Percentiles rank a stretch among this genome's conserved stretches.
These are phyloP conservation scores for Globisporangium spinosum DNA, from an alignment of 352 stramenopile genomes.

Conservation along the genomic window DNA sequence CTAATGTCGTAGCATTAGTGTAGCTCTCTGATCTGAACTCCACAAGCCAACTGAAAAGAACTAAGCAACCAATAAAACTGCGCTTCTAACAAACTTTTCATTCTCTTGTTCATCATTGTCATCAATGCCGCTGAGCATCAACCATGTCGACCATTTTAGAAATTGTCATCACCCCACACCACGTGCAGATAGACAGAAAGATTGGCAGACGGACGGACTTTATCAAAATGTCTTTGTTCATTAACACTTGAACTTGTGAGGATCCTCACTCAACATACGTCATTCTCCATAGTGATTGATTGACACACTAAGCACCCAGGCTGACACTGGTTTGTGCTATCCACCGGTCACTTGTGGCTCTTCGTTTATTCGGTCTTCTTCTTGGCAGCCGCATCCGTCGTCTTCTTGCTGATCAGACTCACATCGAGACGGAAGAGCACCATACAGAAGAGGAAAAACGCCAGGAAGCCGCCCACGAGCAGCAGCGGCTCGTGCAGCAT, in stretches of 20 bases:
- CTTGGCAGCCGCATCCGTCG: constrained; percentile 21
- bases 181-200: neutral
- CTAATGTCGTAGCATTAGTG: neutral
- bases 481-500: constrained; percentile 87
- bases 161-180: neutral
- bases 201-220: too few species aligned
- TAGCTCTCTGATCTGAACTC: neutral
- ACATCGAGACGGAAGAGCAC: constrained; percentile 81
- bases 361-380: constrained; percentile 70
- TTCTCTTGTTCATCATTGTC: neutral
- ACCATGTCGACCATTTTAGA: neutral
- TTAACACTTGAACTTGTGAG: neutral
- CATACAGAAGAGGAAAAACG: constrained; percentile 86
- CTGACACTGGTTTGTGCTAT: neutral
- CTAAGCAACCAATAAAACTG: constrained; percentile 18
- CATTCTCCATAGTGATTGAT: neutral
- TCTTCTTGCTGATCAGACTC: constrained; percentile 45
- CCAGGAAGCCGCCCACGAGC: constrained; percentile 79
- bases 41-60: constrained; percentile 13
- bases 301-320: neutral
- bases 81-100: constrained; percentile 11
- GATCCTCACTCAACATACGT: neutral
- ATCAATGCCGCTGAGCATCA: neutral
- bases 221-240: constrained; percentile 15
- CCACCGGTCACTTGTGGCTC: constrained; percentile 4